A percentile compares a stretch with the other conserved stretches of the same genome.
These are phyloP conservation scores for Crithidia expoeki DNA, from an alignment of 208 protist genomes.

Conservation along the genomic window DNA sequence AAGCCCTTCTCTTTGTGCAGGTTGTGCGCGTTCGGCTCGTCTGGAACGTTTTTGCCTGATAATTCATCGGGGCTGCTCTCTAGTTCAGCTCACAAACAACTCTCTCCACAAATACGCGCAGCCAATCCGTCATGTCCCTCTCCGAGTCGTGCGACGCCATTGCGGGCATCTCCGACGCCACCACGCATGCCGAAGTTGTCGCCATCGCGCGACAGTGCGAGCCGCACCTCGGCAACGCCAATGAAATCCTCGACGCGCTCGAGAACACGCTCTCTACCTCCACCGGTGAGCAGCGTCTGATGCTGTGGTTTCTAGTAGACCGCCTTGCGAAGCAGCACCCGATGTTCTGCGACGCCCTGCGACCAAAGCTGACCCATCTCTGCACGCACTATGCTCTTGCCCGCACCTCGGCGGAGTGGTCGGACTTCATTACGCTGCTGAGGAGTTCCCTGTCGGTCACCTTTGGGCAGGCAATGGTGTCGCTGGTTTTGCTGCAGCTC, in stretches of 20 bases:
- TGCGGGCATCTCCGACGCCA: constrained; percentile 55
- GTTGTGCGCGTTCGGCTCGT: too few species aligned
- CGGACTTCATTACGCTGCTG: constrained; percentile 69
- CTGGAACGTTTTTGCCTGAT: too few species aligned
- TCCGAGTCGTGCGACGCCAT: constrained; percentile 79
- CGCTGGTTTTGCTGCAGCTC: constrained; percentile 76
- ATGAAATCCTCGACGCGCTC: constrained; percentile 75
- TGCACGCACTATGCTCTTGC: constrained; percentile 50
- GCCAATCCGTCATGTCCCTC: constrained; percentile 51
- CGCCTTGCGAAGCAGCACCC: constrained; percentile 82
- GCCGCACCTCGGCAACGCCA: constrained; percentile 57
- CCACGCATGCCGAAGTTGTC: constrained; percentile 45
- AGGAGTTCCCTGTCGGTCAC: constrained; percentile 77
- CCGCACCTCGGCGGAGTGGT: constrained; percentile 46
- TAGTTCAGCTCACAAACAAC: too few species aligned
- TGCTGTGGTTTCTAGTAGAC: constrained; percentile 89
- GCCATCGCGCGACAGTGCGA: constrained; percentile 69
- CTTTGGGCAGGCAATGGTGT: constrained; percentile 77
- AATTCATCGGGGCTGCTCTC: too few species aligned
- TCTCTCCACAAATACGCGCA: not conserved
- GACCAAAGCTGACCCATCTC: constrained; percentile 62
- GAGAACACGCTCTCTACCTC: constrained; percentile 75
- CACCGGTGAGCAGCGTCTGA: constrained; percentile 49
- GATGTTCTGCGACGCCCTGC: constrained; percentile 78
- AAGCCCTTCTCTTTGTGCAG: too few species aligned